These are phyloP conservation scores for Heterobasidion irregulare DNA, from an alignment of 1,284 basidiomycete species.

Conservation along the genomic window DNA sequence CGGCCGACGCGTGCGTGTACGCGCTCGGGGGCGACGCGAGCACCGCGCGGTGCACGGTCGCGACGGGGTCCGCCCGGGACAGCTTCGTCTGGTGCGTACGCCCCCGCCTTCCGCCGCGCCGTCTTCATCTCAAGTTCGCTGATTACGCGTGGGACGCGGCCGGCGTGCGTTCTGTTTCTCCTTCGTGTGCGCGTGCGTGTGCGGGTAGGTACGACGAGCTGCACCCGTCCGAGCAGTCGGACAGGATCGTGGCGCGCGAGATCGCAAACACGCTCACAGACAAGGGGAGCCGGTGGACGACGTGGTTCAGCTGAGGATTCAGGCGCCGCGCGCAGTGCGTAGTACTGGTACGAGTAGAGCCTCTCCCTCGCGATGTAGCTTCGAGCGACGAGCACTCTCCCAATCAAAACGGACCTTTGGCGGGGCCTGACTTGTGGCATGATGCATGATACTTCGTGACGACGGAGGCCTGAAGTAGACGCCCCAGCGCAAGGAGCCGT, in stretches of 20 bases:
- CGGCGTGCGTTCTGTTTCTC: background rate
- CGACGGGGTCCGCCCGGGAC: constrained; percentile 34
- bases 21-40: constrained; percentile 22
- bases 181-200: background rate
- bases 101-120: no score
- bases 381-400: no score
- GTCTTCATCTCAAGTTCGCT: no score
- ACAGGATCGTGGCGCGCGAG: constrained; percentile 42
- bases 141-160: background rate
- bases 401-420: no score
- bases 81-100: constrained; percentile 45
- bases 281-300: constrained; percentile 33
- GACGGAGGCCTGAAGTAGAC: no score
- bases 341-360: no score
- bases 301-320: constrained; percentile 32
- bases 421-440: no score
- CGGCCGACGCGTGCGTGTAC: constrained; percentile 37
- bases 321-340: no score
- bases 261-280: constrained; percentile 36
- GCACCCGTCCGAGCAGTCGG: constrained; percentile 47
- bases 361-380: no score
- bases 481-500: no score
- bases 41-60: constrained; percentile 28
- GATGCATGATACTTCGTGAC: no score
- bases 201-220: constrained; percentile 42